A percentile compares a stretch with the other conserved stretches of the same genome.
Evolutionary conservation across 345 rosid species (phyloP).

Genomic region (Rhizophora apiculata): DNA sequence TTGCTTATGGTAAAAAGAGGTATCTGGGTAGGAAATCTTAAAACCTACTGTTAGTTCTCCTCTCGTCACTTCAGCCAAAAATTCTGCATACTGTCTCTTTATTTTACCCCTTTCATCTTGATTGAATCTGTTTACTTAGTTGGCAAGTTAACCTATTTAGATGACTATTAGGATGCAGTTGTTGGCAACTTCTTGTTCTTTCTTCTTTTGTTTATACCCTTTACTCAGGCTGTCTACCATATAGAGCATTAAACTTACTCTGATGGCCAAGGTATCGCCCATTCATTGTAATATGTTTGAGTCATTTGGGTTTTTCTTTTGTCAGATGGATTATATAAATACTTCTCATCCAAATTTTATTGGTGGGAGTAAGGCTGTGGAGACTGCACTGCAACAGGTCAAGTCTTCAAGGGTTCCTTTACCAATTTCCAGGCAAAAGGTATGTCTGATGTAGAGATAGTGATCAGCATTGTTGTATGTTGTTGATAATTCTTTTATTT

Average conservation of each 20-base stretch:
- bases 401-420: slow-evolving; percentile 59
- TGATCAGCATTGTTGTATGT: slow-evolving; percentile 6
- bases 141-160: not conserved
- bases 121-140: not conserved
- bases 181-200: not conserved
- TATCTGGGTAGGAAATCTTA: no score
- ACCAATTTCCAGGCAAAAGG: slow-evolving; percentile 65
- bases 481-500: not conserved
- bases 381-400: slow-evolving; percentile 65
- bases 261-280: no score
- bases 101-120: not conserved
- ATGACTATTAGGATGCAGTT: not conserved
- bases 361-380: slow-evolving; percentile 93
- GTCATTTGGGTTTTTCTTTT: not conserved
- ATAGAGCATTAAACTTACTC: not conserved
- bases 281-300: not conserved
- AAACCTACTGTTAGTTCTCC: no score
- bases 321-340: slow-evolving; percentile 93
- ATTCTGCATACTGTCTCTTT: not conserved
- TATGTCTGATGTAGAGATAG: slow-evolving; percentile 16
- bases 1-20: no score
- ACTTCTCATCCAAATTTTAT: slow-evolving; percentile 91
- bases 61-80: no score
- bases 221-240: not conserved
- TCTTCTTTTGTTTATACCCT: not conserved